Evolutionary conservation across 441 rosid genomes (phyloP).

Genomic region (Mallotus repandus): DNA sequence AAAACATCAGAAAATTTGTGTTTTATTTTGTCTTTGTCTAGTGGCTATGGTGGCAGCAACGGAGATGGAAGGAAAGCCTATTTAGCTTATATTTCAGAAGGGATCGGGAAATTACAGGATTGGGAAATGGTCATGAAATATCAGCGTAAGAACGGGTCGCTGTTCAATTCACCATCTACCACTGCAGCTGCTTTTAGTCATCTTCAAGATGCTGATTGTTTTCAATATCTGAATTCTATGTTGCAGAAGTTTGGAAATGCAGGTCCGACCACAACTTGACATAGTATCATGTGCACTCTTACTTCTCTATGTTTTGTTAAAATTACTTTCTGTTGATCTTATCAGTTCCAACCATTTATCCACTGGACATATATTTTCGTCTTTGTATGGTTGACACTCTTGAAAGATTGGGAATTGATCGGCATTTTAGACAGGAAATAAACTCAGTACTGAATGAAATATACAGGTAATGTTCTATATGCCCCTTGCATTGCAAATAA

Average conservation of each 20-base stretch:
- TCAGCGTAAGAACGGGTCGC: slow-evolving; percentile 68
- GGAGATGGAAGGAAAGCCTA: slow-evolving; percentile 55
- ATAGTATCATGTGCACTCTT: background rate
- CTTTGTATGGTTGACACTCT: slow-evolving; percentile 61
- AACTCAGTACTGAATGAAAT: slow-evolving; percentile 46
- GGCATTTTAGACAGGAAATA: slow-evolving; percentile 61
- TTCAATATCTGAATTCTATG: slow-evolving; percentile 51
- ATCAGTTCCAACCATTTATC: slow-evolving; percentile 79
- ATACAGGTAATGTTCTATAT: slow-evolving; percentile 46
- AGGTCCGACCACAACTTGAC: slow-evolving; percentile 39
- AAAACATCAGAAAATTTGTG: background rate
- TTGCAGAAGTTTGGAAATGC: slow-evolving; percentile 56
- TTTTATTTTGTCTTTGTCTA: slow-evolving; percentile 15
- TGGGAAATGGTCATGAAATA: slow-evolving; percentile 65
- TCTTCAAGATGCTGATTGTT: slow-evolving; percentile 53
- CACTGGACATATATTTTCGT: slow-evolving; percentile 50
- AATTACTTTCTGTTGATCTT: slow-evolving; percentile 21
- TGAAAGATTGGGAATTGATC: slow-evolving; percentile 66
- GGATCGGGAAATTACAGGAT: slow-evolving; percentile 48
- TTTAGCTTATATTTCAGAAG: slow-evolving; percentile 67
- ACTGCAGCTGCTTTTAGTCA: slow-evolving; percentile 72
- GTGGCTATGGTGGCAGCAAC: slow-evolving; percentile 28
- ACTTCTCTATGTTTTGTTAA: slow-evolving; percentile 5
- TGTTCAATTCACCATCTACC: slow-evolving; percentile 84
- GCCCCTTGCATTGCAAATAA: background rate